Evolutionary conservation across 768 basidiomycete genomes (phyloP), one percentile per base, ranked within the genome.

Genomic region (Termitomyces sp.): DNA sequence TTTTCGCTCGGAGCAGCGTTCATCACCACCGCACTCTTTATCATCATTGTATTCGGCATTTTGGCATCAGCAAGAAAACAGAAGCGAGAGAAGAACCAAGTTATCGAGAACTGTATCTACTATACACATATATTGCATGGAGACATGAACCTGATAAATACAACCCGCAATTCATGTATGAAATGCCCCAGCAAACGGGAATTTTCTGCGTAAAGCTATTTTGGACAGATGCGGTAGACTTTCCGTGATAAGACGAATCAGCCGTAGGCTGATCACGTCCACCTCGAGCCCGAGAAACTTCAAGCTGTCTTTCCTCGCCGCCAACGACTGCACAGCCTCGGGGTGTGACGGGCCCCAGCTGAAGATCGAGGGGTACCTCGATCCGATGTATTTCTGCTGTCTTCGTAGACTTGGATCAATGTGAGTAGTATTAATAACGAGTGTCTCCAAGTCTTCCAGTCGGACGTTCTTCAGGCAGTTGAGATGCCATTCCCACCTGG

Each of bases 1-100:
- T 46, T 76, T n/a, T 72, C 76, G 3, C 66, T 75, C 8, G 72
- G 72, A 2, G 66, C 66, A 1, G 67, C 75, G n/a, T 67, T 84
- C 10, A 68, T 57, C 3, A 9, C 55, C 31, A 55, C 57, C 2
- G 55, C 59, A 14, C 38, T 60, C 10, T 53, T 65, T 35, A 53
- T 62, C 14, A 41, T 60, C 37, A 44, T 67, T n/a, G 56, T 67
- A n/a, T 66, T 66, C 33, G 59, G 50, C 0, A 42, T 66, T 23
- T 31, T 66, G 45, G 23, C 62, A 44, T 63, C 62, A 12, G 43
- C 60, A n/a, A 54, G 53, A 45, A 54, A 48, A 40, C 59, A 59
- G 42, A 14, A 35, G 21, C 31, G 37, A n/a, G 28, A 30, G 8
- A 8, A n/a, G 28, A n/a, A 15, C 3, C 10, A 7, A 30, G 10